A percentile compares a stretch with the other conserved stretches of the same genome.
phyloP scores from a whole-genome alignment of 2,329 filamentous ascomycete genomes.

The Thermoascus crustaceus region DNA sequence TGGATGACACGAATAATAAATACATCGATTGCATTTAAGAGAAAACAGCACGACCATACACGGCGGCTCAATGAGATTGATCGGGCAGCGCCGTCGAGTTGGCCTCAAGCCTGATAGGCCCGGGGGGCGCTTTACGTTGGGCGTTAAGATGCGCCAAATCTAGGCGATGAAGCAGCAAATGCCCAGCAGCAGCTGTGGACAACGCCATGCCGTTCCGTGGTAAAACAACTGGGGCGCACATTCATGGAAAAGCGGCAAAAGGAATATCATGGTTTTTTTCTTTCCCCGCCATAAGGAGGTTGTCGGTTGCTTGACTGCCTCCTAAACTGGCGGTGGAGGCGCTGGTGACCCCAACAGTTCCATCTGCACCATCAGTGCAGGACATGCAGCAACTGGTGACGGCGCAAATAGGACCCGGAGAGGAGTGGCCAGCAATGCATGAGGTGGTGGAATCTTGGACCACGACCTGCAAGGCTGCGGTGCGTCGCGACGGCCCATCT shows the following conservation, averaged over 20 bases:
- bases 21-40: constrained; percentile 1
- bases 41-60: neutral
- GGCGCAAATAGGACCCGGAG: no score
- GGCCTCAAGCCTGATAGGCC: neutral
- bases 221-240: no score
- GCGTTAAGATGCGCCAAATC: constrained; percentile 3
- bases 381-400: no score
- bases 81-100: neutral
- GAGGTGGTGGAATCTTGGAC: no score
- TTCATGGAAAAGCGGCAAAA: no score
- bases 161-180: neutral
- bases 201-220: constrained; percentile 1
- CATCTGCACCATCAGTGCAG: no score
- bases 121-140: neutral
- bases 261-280: neutral
- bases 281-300: neutral
- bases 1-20: neutral
- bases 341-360: no score
- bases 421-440: no score
- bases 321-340: neutral
- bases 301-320: neutral
- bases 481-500: no score
- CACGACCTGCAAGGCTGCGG: no score
- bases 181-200: neutral
- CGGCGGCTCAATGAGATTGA: neutral